Evolutionary conservation across 2,329 filamentous ascomycete genomes (phyloP).

Genomic region (Arthrobotrys musiformis): DNA sequence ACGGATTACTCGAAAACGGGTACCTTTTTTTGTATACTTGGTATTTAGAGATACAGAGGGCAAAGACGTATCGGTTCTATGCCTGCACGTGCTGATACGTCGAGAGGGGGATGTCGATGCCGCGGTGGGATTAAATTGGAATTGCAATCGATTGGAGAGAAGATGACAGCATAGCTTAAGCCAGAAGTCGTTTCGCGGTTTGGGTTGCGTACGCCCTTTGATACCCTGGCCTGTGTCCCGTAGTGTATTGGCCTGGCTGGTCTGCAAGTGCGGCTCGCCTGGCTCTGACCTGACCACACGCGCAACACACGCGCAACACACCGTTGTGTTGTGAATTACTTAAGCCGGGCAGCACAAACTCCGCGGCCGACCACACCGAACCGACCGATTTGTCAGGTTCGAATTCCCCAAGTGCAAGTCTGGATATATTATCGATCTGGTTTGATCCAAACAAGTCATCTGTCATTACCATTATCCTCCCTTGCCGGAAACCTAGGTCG

Average conservation of each 20-base stretch:
- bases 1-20: not conserved
- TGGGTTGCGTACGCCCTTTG: constrained; percentile 36
- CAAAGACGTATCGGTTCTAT: constrained; percentile 1
- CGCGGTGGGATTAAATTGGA: not conserved
- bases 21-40: not conserved
- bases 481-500: not conserved
- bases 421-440: not conserved
- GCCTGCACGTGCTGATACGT: constrained; percentile 4
- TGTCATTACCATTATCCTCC: not conserved
- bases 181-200: constrained; percentile 36
- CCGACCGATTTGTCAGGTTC: constrained; percentile 21
- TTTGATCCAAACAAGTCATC: not conserved
- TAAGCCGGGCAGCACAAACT: constrained; percentile 27
- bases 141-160: constrained; percentile 29
- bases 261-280: constrained; percentile 16
- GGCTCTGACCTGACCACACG: constrained; percentile 33
- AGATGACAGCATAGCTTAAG: constrained; percentile 55
- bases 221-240: not conserved
- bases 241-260: not conserved
- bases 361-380: constrained; percentile 2
- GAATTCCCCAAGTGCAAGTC: not conserved
- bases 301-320: constrained; percentile 50
- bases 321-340: not conserved
- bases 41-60: not conserved
- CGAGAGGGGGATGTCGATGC: constrained; percentile 36